A percentile compares a stretch with the other conserved stretches of the same genome.
Conservation (phyloP, 257 asterid species). For the Scutellaria minor region DNA sequence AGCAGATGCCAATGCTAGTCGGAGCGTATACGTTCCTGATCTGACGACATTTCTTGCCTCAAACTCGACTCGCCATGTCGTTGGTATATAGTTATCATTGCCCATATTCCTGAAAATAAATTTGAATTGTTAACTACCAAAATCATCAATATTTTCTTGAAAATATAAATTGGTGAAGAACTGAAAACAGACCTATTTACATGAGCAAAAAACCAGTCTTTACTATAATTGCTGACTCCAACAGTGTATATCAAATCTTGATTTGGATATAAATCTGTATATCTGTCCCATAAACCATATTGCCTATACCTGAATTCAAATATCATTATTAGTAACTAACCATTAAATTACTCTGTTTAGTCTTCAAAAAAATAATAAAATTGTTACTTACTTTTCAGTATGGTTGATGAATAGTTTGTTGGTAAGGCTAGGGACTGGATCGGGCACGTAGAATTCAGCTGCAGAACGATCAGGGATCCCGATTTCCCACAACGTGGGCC, state of each 20-base stretch:
- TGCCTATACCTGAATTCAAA: slow-evolving; percentile 51
- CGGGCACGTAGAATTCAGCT: slow-evolving; percentile 63
- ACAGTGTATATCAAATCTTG: slow-evolving; percentile 51
- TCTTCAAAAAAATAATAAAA: background rate
- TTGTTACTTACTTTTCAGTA: slow-evolving; percentile 42
- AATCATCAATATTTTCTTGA: background rate
- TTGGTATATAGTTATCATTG: slow-evolving; percentile 38
- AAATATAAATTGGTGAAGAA: background rate
- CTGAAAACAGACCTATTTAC: slow-evolving; percentile 47
- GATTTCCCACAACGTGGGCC: slow-evolving; percentile 71
- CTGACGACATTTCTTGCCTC: slow-evolving; percentile 37
- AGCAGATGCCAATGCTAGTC: slow-evolving; percentile 83
- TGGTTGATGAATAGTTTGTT: slow-evolving; percentile 45
- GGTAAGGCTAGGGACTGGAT: slow-evolving; percentile 45
- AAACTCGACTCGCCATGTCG: slow-evolving; percentile 70
- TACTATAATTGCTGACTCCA: slow-evolving; percentile 47
- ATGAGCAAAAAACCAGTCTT: slow-evolving; percentile 71
- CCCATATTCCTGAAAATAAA: slow-evolving; percentile 44
- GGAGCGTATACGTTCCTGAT: slow-evolving; percentile 50
- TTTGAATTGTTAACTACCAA: background rate
- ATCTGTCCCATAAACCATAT: slow-evolving; percentile 65
- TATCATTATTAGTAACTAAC: background rate
- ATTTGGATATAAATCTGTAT: slow-evolving; percentile 52
- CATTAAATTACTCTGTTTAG: background rate
- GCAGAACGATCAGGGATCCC: slow-evolving; percentile 69